Conservation (phyloP, 805 yeast genomes). For the Torulaspora microellipsoides region DNA sequence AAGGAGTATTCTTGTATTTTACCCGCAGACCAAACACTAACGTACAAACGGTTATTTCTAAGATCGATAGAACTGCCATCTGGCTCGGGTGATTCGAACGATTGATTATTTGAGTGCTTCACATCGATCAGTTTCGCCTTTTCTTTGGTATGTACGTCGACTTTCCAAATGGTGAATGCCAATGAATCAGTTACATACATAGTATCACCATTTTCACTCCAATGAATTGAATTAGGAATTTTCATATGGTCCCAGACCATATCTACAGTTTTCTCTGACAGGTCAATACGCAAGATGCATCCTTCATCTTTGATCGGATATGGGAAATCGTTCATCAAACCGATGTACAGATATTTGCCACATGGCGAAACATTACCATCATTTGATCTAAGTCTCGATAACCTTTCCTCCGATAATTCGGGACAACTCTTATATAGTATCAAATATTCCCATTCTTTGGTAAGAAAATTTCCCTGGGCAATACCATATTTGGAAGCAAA, state of each 20-base stretch:
- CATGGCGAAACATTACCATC: slow-evolving; percentile 78
- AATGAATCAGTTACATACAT: slow-evolving; percentile 54
- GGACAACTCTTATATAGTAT: slow-evolving; percentile 33
- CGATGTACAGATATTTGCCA: slow-evolving; percentile 69
- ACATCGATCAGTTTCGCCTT: slow-evolving; percentile 40
- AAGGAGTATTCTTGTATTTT: slow-evolving; percentile 51
- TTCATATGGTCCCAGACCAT: slow-evolving; percentile 38
- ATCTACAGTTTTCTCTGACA: slow-evolving; percentile 28
- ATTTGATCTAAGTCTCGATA: slow-evolving; percentile 53
- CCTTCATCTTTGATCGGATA: slow-evolving; percentile 45
- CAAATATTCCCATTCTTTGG: slow-evolving; percentile 37
- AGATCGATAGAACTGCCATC: slow-evolving; percentile 70
- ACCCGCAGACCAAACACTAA: slow-evolving; percentile 62
- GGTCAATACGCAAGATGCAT: slow-evolving; percentile 42
- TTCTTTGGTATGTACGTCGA: slow-evolving; percentile 31
- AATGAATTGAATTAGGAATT: slow-evolving; percentile 73
- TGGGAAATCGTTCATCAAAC: slow-evolving; percentile 66
- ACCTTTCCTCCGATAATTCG: slow-evolving; percentile 32
- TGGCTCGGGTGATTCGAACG: slow-evolving; percentile 52
- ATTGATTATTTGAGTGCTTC: slow-evolving; percentile 19
- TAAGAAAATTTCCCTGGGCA: slow-evolving; percentile 46
- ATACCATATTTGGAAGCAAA: slow-evolving; percentile 66
- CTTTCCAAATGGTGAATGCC: slow-evolving; percentile 45
- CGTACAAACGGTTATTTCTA: slow-evolving; percentile 48
- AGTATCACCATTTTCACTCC: slow-evolving; percentile 39